phyloP scores from a whole-genome alignment of 345 rosid species.

The Erysimum cheiranthoides region DNA sequence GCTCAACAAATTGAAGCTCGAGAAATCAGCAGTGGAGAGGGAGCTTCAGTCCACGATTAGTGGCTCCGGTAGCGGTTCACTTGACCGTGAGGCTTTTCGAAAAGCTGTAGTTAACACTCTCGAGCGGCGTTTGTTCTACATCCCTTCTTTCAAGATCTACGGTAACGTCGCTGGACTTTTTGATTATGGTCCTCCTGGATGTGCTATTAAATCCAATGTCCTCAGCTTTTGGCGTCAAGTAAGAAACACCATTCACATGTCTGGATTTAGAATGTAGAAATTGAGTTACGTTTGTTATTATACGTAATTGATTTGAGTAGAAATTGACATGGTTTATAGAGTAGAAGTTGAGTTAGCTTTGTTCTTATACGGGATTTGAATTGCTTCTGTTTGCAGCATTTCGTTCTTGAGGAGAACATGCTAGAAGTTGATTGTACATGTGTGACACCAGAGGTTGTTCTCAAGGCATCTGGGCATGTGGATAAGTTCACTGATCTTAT shows the following conservation, averaged over 20 bases:
- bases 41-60: conserved; percentile 63
- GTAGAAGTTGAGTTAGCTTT: conserved; percentile 1
- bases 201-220: conserved; percentile 83
- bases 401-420: conserved; percentile 92
- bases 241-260: conserved; percentile 8
- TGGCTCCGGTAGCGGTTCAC: conserved; percentile 54
- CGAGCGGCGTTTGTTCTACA: conserved; percentile 80
- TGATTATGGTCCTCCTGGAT: conserved; percentile 95
- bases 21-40: conserved; percentile 75
- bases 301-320: not conserved
- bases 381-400: conserved; percentile 63
- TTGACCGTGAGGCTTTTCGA: conserved; percentile 78
- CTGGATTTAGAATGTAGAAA: not conserved
- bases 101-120: conserved; percentile 76
- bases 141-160: conserved; percentile 88
- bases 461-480: conserved; percentile 97
- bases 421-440: conserved; percentile 94
- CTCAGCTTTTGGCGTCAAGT: conserved; percentile 97
- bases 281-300: not conserved
- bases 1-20: conserved; percentile 67
- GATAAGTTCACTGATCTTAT: conserved; percentile 97
- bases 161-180: conserved; percentile 93
- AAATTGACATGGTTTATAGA: not conserved
- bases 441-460: conserved; percentile 93
- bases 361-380: conserved; percentile 3